phyloP scores from a whole-genome alignment of 2,329 filamentous ascomycete genomes.

The Coniochaeta pulveracea region DNA sequence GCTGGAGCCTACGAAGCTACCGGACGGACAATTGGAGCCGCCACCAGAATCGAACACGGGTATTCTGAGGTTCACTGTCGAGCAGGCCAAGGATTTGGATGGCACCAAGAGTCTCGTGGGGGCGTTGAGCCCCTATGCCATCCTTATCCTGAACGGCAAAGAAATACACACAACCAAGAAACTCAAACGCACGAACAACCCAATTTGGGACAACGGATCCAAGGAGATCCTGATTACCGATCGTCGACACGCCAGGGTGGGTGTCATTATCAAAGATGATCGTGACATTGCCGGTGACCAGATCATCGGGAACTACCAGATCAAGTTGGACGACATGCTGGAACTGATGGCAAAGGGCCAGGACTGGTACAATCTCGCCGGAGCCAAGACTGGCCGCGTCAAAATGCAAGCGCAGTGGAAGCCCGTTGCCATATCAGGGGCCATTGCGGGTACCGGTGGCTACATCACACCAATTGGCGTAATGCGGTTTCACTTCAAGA shows the following conservation, averaged over 20 bases:
- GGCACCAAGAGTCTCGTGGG: constrained; percentile 86
- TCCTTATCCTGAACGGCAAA: constrained; percentile 82
- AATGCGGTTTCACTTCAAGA: constrained; percentile 85
- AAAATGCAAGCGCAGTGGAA: constrained; percentile 95
- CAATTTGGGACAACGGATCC: constrained; percentile 85
- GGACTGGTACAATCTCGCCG: constrained; percentile 88
- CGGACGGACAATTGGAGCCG: constrained; percentile 68
- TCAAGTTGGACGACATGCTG: constrained; percentile 88
- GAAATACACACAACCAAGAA: constrained; percentile 83
- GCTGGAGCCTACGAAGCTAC: constrained; percentile 57
- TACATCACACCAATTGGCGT: constrained; percentile 93
- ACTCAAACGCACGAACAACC: constrained; percentile 93
- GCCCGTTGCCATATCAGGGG: constrained; percentile 76
- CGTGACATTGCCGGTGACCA: constrained; percentile 76
- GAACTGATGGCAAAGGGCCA: constrained; percentile 85
- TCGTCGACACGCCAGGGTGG: constrained; percentile 78
- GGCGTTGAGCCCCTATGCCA: constrained; percentile 80
- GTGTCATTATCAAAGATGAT: constrained; percentile 90
- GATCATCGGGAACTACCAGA: constrained; percentile 82
- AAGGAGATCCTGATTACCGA: constrained; percentile 96
- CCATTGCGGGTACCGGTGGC: constrained; percentile 66
- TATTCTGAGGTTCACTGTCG: constrained; percentile 85
- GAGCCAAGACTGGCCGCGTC: constrained; percentile 69
- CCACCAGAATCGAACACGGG: constrained; percentile 85
- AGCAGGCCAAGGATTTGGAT: constrained; percentile 94